Conservation (phyloP, 2,329 filamentous ascomycete species). For the Scolecobasidium constrictum region DNA sequence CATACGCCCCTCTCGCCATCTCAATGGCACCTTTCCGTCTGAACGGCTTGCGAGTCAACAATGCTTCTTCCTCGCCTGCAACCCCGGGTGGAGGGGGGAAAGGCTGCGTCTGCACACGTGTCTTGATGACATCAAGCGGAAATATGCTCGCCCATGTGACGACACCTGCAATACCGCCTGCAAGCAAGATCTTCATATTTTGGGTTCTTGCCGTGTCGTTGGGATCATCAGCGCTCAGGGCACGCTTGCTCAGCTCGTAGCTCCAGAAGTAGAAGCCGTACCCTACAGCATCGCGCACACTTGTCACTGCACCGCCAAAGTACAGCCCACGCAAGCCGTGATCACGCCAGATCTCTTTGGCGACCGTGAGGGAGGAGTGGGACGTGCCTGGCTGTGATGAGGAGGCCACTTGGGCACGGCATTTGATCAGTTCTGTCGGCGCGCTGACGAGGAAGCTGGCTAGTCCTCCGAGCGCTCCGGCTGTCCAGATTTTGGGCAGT, state of each 20-base stretch:
- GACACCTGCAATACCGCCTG: constrained; percentile 78
- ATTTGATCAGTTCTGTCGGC: constrained; percentile 86
- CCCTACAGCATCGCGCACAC: constrained; percentile 74
- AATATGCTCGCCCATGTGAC: constrained; percentile 86
- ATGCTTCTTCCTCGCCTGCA: not conserved
- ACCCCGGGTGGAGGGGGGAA: not conserved
- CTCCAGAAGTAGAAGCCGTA: constrained; percentile 98
- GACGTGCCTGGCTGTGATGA: not conserved
- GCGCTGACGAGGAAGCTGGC: constrained; percentile 79
- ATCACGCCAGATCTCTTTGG: constrained; percentile 45
- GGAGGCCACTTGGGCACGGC: constrained; percentile 59
- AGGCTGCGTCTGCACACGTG: constrained; percentile 60
- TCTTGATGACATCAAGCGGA: constrained; percentile 87
- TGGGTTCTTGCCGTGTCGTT: constrained; percentile 31
- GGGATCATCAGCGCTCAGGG: constrained; percentile 36
- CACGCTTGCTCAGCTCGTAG: constrained; percentile 65
- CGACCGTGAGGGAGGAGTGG: constrained; percentile 49
- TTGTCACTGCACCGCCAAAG: constrained; percentile 70
- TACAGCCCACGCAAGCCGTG: constrained; percentile 64
- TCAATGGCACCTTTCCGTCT: constrained; percentile 42
- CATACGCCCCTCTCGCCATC: constrained; percentile 57
- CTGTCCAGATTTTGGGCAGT: constrained; percentile 57
- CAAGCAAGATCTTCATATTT: constrained; percentile 57
- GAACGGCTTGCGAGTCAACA: constrained; percentile 20
- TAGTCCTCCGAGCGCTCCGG: constrained; percentile 71